Conservation (phyloP, 345 rosid genomes). For the Hypericum perforatum region DNA sequence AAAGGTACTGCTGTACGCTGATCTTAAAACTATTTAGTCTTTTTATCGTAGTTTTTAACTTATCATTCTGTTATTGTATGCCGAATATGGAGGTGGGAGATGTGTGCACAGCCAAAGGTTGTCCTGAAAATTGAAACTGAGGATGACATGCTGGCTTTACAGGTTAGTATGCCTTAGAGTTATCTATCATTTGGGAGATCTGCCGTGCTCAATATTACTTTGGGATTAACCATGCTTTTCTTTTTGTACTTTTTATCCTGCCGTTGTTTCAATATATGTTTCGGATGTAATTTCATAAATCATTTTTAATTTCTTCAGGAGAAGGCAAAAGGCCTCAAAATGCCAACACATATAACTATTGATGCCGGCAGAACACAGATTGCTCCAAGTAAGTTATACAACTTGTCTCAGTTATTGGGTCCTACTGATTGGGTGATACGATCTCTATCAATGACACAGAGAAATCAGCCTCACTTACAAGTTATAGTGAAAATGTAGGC, state of each 20-base stretch:
- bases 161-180: background rate
- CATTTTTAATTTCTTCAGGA: conserved; percentile 40
- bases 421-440: too few relatives aligned
- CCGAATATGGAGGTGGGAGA: background rate
- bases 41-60: background rate
- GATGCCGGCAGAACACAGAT: conserved; percentile 99
- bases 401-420: background rate
- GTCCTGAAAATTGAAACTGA: background rate
- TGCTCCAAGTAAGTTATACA: conserved; percentile 79
- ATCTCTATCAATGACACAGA: too few relatives aligned
- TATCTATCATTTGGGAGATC: background rate
- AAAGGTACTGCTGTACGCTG: conserved; percentile 34
- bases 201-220: background rate
- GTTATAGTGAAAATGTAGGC: too few relatives aligned
- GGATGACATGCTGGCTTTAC: background rate
- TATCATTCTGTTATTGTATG: background rate
- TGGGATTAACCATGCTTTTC: too few relatives aligned
- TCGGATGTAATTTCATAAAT: background rate
- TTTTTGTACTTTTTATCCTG: too few relatives aligned
- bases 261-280: too few relatives aligned
- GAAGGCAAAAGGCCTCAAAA: conserved; percentile 69
- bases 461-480: too few relatives aligned
- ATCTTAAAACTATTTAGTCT: background rate
- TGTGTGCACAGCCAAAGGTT: conserved; percentile 1
- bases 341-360: conserved; percentile 90